These are phyloP conservation scores for Kodamaea hsintzibuensis DNA, from an alignment of 805 yeast species.

Conservation along the genomic window DNA sequence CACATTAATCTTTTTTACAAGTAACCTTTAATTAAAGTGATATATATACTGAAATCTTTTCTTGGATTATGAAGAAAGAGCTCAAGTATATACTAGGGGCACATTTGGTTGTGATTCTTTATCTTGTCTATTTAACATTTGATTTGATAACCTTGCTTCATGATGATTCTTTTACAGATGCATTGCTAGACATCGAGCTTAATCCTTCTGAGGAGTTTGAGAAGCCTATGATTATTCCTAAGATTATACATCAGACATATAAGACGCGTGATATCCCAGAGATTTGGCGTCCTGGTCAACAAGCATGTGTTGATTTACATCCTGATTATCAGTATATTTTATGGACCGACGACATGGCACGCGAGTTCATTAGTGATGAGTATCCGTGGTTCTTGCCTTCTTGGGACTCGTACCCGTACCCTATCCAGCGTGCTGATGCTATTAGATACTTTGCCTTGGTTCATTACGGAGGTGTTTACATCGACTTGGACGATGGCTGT, in stretches of 20 bases:
- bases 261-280: constrained; percentile 78
- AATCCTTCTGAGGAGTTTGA: constrained; percentile 51
- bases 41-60: neutral
- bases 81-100: constrained; percentile 59
- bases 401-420: constrained; percentile 75
- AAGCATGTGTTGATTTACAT: constrained; percentile 72
- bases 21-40: neutral
- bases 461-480: constrained; percentile 87
- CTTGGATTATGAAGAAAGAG: constrained; percentile 58
- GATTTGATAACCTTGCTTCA: constrained; percentile 74
- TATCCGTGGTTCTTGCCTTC: constrained; percentile 86
- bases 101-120: constrained; percentile 55
- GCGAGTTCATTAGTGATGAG: constrained; percentile 73
- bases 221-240: constrained; percentile 68
- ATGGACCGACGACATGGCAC: constrained; percentile 87
- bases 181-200: constrained; percentile 60
- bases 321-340: constrained; percentile 85
- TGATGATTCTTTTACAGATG: constrained; percentile 69
- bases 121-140: constrained; percentile 60
- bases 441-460: constrained; percentile 81
- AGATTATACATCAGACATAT: constrained; percentile 91
- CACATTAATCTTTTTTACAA: neutral
- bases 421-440: constrained; percentile 88
- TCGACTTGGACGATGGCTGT: constrained; percentile 91
- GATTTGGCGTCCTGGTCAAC: constrained; percentile 76